Evolutionary conservation across 2,329 filamentous ascomycete species (phyloP), one percentile per base, ranked within the genome.

Genomic region (Exophiala sideris): DNA sequence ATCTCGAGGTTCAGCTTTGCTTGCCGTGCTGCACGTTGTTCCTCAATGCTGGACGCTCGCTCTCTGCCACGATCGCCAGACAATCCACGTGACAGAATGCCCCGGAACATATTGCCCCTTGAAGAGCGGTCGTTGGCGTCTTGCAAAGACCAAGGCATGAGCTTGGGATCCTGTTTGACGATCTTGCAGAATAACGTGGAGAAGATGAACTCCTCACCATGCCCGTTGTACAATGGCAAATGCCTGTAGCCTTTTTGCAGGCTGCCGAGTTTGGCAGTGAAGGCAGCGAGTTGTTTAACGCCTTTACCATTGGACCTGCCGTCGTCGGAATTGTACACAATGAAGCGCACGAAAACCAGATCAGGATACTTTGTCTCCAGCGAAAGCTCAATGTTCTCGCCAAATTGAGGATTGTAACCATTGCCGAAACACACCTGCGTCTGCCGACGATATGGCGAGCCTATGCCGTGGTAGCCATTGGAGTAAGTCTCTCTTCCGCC

Each of bases 321-420:
- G 67, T 92, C 89, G 55, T 83, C 79, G 1, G 91, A 91, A 62
- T 94, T 88, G 79, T 89, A 92, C 51, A 97, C 90, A 20, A 87
- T 91, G 83, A 90, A 96, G 42, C 91, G 88, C 48, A 99, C 85
- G 70, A 97, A 97, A 54, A 97, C 87, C 29, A 99, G 79, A 64
- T 94, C 90, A 0, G 92, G 91, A 67, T 92, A 91, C 67, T 95
- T 95, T n/a, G 94, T 97, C 45, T 90, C 90, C 20, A 96, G 79
- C 52, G 84, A 86, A 71, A 96, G 87, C 57, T 83, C 83, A 72
- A 92, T 88, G 54, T 82, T 81, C 63, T 89, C 84, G 63, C 91
- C 84, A 71, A 95, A 99, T 51, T 86, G 79, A 1, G 94, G 94
- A 68, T 96, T 95, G 74, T 95, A 97, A 20, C 91, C 92, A 68